phyloP scores from a whole-genome alignment of 495 filamentous ascomycete genomes.

The Chaetomium fimeti region DNA sequence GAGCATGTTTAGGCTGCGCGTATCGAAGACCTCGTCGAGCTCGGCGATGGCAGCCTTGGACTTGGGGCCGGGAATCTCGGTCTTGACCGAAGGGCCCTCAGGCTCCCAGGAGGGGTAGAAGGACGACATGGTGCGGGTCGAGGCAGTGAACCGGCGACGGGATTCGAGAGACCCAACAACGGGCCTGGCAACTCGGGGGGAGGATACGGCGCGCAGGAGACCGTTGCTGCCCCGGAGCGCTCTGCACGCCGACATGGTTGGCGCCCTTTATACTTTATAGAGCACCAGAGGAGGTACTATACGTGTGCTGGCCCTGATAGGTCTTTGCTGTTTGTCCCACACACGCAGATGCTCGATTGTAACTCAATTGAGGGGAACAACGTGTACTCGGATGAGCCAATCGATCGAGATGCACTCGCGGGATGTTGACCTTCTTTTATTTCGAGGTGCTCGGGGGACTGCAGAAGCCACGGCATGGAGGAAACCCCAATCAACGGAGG shows the following conservation, averaged over 20 bases:
- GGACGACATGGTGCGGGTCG: conserved; percentile 41
- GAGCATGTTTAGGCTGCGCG: conserved; percentile 89
- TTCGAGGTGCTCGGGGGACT: no score
- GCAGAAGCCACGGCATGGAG: conserved; percentile 3
- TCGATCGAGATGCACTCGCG: not conserved
- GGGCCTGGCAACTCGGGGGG: conserved; percentile 2
- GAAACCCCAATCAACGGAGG: conserved; percentile 7
- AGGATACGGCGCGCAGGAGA: conserved; percentile 16
- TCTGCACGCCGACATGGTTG: conserved; percentile 24
- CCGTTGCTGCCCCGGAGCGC: conserved; percentile 20
- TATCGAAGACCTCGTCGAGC: conserved; percentile 87
- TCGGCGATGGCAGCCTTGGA: conserved; percentile 60
- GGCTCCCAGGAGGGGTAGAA: conserved; percentile 73
- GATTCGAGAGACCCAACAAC: conserved; percentile 16
- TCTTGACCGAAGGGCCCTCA: conserved; percentile 67
- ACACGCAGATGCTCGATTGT: not conserved
- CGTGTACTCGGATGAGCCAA: conserved; percentile 1
- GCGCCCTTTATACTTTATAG: conserved; percentile 7
- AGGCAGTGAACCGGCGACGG: conserved; percentile 34
- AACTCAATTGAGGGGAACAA: conserved; percentile 2
- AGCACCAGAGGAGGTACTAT: no score
- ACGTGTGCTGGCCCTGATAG: not conserved
- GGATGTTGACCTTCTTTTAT: not conserved
- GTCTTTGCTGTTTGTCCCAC: not conserved
- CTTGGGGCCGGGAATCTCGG: conserved; percentile 80